Base-by-base conservation (phyloP, 352 stramenopile genomes). In the Plasmopara muralis region DNA sequence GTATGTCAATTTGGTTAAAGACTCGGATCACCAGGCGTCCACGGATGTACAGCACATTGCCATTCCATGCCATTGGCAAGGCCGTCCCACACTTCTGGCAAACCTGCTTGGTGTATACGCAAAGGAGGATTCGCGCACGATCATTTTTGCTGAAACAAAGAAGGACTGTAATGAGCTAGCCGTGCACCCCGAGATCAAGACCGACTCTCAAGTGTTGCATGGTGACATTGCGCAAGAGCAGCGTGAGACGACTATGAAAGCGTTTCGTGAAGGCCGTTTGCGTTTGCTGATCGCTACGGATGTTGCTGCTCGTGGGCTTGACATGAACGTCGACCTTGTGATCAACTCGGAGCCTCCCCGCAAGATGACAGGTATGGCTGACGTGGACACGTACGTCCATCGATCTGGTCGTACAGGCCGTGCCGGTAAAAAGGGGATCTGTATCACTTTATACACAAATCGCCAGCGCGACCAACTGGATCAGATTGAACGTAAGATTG, bases 341-440 rank as follows among this genome's bases (percentile, higher is more conserved):
- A 95, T 99, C 60, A 97, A 98, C 63, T 97, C 85, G 62, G 93
- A 98, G 69, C 79, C 96, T 5, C 78, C 69, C 51, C 80, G 70
- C 50, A 91, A 85, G 76, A 68, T 70, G 45, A 83, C 76, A 15
- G 87, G 88, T 29, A 83, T 84, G 51, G 81, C 84, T 0, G 95
- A 98, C 65, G 86, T 95, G 4, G 96, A 99, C 63, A 98, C 95
- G 5, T 99, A 99, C 74, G 93, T 99, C 37, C 97, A 99, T 69
- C 85, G 97, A 42, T 97, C 90, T n/a, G 97, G 97, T 30, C 87
- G 97, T 51, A 98, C 97, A 2, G 97, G 96, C 40, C 88, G 97
- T 56, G 91, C 97, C 18, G 96, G 96, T 28, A 87, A 90, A 53
- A 97, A 96, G 60, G 97, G 97, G 43, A 87, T 97, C 56, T 98